A percentile compares a stretch with the other conserved stretches of the same genome.
Conservation (phyloP, 768 basidiomycete species). For the Termitomyces sp. region DNA sequence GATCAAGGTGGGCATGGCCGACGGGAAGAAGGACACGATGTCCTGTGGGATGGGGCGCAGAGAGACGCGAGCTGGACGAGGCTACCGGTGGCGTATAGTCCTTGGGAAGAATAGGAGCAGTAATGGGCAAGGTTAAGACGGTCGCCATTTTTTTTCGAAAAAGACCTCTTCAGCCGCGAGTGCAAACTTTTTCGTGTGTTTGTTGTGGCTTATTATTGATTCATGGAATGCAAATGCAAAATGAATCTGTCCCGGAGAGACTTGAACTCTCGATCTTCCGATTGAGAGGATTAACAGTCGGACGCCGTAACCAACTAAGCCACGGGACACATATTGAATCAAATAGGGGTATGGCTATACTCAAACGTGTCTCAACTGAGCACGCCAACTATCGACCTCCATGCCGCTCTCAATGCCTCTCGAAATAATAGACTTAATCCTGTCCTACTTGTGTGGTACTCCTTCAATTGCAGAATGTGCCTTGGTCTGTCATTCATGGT, state of each 20-base stretch:
- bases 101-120: conserved; percentile 27
- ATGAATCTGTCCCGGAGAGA: neutral
- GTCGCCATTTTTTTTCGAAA: conserved; percentile 17
- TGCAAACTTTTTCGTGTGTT: neutral
- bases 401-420: neutral
- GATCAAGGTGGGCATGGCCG: conserved; percentile 82
- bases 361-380: too few relatives aligned
- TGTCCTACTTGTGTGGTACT: neutral
- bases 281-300: neutral
- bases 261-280: neutral
- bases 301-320: neutral
- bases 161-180: neutral
- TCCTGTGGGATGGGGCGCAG: conserved; percentile 30
- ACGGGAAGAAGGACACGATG: conserved; percentile 65
- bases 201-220: neutral
- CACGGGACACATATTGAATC: neutral
- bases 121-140: conserved; percentile 24
- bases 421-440: neutral
- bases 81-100: conserved; percentile 36
- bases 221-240: neutral
- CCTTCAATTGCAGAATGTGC: neutral
- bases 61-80: conserved; percentile 26
- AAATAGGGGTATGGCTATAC: too few relatives aligned
- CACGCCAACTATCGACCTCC: too few relatives aligned
- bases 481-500: neutral